Base-by-base conservation (phyloP, 2,329 filamentous ascomycete genomes). In the Magnaporthiopsis rhizophila region DNA sequence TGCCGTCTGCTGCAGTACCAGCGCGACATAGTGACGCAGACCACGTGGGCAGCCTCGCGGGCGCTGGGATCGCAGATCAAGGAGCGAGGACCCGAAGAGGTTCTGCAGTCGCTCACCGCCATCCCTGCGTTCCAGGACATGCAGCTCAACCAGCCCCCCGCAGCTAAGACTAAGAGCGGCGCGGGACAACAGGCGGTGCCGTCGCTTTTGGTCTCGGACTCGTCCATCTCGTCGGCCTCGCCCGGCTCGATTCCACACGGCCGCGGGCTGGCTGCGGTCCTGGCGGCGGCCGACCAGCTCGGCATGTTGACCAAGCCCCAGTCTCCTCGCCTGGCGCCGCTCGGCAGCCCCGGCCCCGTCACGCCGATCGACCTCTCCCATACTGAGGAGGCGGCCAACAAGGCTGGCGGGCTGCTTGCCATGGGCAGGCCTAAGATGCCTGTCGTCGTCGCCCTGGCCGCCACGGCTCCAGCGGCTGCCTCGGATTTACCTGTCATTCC, bases 1-100 rank as follows among this genome's bases (percentile, higher is more conserved):
- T 78, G 79, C 34, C 80, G 79, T 65, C 67, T 86, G 53, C 80
- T 82, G 69, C 83, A 87, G 68, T 87, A 87, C 67, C 82, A 86
- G 69, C 77, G 82, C 61, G 83, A 86, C 64, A 86, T 87, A 84
- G 80, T 86, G 61, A 80, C 81, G 0, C 84, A 86, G 69, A 82
- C 84, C 9, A 76, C 78, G 32, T 74, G 82, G 67, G 82, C 81
- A 8, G 74, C 78, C 26, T 74, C 72, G 11, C 67, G 72, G 11
- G 65, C 71, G 8, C 66, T 77, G 0, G 71, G 71, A 13, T 69
- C 69, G 60, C 71, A 53, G 71, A 70, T 58, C 71, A 66, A 13
- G 66, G 70, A 45, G 26, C 69, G 28, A 61, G 67, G 38, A 65
- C 64, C 56, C 59, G 56, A 63, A 12, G 50, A 58, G 24, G 62